phyloP scores from a whole-genome alignment of 768 basidiomycete species.

The Cubamyces sp. region DNA sequence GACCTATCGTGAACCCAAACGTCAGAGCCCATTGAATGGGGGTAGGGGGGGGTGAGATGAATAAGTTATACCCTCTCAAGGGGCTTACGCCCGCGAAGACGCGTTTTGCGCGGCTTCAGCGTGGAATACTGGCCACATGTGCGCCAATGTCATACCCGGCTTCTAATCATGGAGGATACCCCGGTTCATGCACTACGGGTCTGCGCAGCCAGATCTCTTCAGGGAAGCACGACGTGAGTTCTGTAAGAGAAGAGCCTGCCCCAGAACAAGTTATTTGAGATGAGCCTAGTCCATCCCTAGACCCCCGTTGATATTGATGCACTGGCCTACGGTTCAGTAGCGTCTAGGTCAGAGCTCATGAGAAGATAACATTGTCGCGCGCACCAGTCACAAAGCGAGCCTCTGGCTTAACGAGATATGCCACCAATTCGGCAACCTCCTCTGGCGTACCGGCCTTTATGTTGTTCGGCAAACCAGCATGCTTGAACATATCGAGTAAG shows the following conservation, averaged over 20 bases:
- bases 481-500: constrained; percentile 1
- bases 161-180: too few relatives aligned
- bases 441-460: constrained; percentile 13
- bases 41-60: too few relatives aligned
- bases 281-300: constrained; percentile 2
- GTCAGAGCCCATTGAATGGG: too few relatives aligned
- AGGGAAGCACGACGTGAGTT: not conserved
- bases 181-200: not conserved
- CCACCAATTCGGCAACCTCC: constrained; percentile 28
- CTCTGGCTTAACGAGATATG: constrained; percentile 31
- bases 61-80: too few relatives aligned
- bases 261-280: too few relatives aligned
- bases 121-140: too few relatives aligned
- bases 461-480: constrained; percentile 10
- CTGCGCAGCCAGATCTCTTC: not conserved
- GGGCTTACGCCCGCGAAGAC: too few relatives aligned
- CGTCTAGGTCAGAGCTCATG: not conserved
- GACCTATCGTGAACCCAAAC: too few relatives aligned
- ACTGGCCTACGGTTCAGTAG: not conserved
- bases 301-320: constrained; percentile 12
- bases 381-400: constrained; percentile 29
- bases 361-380: not conserved
- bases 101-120: too few relatives aligned
- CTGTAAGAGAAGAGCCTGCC: too few relatives aligned
- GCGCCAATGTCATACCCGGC: too few relatives aligned